These are phyloP conservation scores for Podosphaera xanthii DNA, from an alignment of 2,329 filamentous ascomycete genomes.

Conservation along the genomic window DNA sequence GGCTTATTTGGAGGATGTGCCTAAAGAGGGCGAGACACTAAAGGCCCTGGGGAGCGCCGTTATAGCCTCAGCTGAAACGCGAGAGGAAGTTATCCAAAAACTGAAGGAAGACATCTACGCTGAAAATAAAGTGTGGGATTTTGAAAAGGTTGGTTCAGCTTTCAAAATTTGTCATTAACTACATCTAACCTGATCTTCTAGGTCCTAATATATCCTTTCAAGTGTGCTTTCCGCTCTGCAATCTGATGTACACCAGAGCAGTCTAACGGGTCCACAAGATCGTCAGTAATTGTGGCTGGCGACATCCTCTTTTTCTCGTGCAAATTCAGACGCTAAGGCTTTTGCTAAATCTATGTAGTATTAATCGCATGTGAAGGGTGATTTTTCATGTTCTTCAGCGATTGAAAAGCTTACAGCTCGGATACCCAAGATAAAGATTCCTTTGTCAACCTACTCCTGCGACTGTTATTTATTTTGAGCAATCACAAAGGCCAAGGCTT, in stretches of 20 bases:
- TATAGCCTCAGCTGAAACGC: conserved; percentile 39
- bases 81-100: conserved; percentile 43
- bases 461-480: too few relatives aligned
- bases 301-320: too few relatives aligned
- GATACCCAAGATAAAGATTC: too few relatives aligned
- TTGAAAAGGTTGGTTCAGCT: conserved; percentile 30
- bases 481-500: too few relatives aligned
- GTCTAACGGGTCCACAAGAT: too few relatives aligned
- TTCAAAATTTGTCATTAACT: neutral
- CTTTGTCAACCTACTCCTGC: too few relatives aligned
- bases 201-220: conserved; percentile 28
- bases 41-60: conserved; percentile 26
- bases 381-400: too few relatives aligned
- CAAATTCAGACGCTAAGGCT: too few relatives aligned
- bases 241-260: neutral
- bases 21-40: conserved; percentile 31
- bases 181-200: neutral
- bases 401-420: too few relatives aligned
- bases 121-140: conserved; percentile 55
- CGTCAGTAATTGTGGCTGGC: too few relatives aligned
- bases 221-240: conserved; percentile 18
- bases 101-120: conserved; percentile 54
- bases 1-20: conserved; percentile 41
- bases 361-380: too few relatives aligned
- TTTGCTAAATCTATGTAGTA: too few relatives aligned